Conservation (phyloP, 345 rosid species). For the Reutealis trisperma region DNA sequence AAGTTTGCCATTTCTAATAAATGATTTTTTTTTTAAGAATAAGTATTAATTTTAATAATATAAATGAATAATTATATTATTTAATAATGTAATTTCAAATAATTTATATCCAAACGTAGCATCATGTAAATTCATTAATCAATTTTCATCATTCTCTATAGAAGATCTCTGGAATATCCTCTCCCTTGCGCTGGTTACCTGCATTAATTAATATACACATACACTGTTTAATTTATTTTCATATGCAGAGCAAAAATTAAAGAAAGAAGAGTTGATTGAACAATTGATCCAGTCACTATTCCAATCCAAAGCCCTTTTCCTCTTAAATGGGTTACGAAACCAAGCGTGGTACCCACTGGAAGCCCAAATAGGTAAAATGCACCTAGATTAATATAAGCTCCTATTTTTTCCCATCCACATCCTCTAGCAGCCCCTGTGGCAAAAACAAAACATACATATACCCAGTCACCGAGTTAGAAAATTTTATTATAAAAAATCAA, state of each 20-base stretch:
- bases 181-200: slow-evolving; percentile 7
- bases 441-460: neutral
- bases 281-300: slow-evolving; percentile 12
- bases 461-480: too few species aligned
- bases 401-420: slow-evolving; percentile 30
- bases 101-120: too few species aligned
- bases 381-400: slow-evolving; percentile 23
- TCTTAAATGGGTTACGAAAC: slow-evolving; percentile 14
- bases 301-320: slow-evolving; percentile 33
- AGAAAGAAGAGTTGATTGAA: slow-evolving; percentile 18
- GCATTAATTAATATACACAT: neutral
- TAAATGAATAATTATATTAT: too few species aligned
- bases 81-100: too few species aligned
- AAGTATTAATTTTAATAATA: too few species aligned
- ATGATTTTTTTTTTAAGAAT: too few species aligned
- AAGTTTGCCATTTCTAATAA: too few species aligned
- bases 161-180: slow-evolving; percentile 1
- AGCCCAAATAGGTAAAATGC: slow-evolving; percentile 26
- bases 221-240: neutral
- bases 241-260: neutral
- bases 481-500: too few species aligned
- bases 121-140: neutral
- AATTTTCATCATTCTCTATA: neutral
- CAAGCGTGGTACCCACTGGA: slow-evolving; percentile 12
- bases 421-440: slow-evolving; percentile 21